phyloP scores from a whole-genome alignment of 768 basidiomycete genomes.

The Lepiota subincarnata region DNA sequence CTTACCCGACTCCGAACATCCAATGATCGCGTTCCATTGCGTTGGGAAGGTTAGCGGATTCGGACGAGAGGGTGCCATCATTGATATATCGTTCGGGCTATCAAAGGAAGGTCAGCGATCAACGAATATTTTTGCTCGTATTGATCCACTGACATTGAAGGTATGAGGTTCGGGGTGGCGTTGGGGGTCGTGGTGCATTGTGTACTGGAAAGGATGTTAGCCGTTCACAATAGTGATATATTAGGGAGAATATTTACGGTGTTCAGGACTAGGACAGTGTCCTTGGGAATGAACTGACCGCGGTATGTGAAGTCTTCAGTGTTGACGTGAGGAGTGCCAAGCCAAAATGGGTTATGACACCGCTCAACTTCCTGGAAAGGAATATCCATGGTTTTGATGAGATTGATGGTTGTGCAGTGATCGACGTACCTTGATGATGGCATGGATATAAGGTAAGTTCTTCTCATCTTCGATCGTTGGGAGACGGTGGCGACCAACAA shows the following conservation, averaged over 20 bases:
- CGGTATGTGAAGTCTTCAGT: conserved; percentile 37
- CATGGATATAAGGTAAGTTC: conserved; percentile 17
- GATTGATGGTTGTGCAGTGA: neutral
- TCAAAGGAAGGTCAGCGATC: neutral
- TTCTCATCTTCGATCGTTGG: conserved; percentile 17
- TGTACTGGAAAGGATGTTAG: conserved; percentile 24
- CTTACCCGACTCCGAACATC: conserved; percentile 47
- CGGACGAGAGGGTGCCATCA: conserved; percentile 33
- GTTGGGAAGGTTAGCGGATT: conserved; percentile 39
- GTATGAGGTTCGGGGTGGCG: conserved; percentile 36
- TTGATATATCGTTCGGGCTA: conserved; percentile 44
- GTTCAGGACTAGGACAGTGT: conserved; percentile 36
- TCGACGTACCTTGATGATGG: conserved; percentile 19
- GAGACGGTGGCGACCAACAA: conserved; percentile 15
- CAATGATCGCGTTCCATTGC: conserved; percentile 46
- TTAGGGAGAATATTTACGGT: conserved; percentile 20
- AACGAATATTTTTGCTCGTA: too few species aligned
- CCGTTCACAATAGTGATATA: neutral
- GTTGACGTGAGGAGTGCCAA: conserved; percentile 36
- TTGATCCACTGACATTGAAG: conserved; percentile 21
- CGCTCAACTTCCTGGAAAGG: conserved; percentile 30
- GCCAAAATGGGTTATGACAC: conserved; percentile 34
- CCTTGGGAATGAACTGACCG: conserved; percentile 37
- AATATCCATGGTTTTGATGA: neutral
- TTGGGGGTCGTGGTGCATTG: conserved; percentile 31